Evolutionary conservation across 1,139 yeast genomes (phyloP).

Genomic region (Kurtzmaniella quercitrusa): DNA sequence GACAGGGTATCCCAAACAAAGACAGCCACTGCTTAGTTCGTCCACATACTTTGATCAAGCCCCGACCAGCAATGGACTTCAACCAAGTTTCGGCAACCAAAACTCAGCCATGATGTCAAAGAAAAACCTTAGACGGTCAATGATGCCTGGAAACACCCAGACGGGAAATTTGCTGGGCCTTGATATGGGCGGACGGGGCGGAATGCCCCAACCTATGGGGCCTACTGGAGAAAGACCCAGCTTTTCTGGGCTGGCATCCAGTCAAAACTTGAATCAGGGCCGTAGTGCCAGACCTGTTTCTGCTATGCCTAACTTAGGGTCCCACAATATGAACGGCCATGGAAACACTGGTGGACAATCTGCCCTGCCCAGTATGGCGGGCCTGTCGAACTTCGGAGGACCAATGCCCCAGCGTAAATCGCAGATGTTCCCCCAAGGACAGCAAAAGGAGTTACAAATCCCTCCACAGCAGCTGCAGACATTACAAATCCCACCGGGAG

Average conservation of each 20-base stretch:
- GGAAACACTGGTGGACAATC: background rate
- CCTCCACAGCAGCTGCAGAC: constrained; percentile 7
- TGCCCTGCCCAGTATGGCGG: constrained; percentile 1
- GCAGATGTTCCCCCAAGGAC: background rate
- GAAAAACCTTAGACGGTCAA: constrained; percentile 33
- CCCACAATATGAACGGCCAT: constrained; percentile 2
- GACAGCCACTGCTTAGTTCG: constrained; percentile 15
- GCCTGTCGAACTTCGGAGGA: constrained; percentile 12
- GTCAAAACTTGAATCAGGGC: background rate
- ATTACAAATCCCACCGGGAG: constrained; percentile 26
- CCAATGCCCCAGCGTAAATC: constrained; percentile 15
- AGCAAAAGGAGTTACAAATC: constrained; percentile 6
- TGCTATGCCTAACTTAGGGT: constrained; percentile 11
- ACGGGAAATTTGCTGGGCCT: constrained; percentile 29
- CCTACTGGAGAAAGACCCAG: constrained; percentile 9
- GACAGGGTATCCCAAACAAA: constrained; percentile 8
- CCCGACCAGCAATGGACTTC: constrained; percentile 1
- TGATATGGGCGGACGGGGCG: constrained; percentile 50
- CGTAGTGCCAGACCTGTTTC: constrained; percentile 4
- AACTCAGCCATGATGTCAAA: constrained; percentile 13
- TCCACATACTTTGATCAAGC: constrained; percentile 12
- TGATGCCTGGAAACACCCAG: constrained; percentile 25
- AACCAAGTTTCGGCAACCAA: constrained; percentile 7
- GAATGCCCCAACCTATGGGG: constrained; percentile 38
- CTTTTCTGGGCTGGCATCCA: background rate